Percentiles rank a stretch among this genome's conserved stretches.
Conservation (phyloP, 2,329 filamentous ascomycete species). For the Penicillium sp. region DNA sequence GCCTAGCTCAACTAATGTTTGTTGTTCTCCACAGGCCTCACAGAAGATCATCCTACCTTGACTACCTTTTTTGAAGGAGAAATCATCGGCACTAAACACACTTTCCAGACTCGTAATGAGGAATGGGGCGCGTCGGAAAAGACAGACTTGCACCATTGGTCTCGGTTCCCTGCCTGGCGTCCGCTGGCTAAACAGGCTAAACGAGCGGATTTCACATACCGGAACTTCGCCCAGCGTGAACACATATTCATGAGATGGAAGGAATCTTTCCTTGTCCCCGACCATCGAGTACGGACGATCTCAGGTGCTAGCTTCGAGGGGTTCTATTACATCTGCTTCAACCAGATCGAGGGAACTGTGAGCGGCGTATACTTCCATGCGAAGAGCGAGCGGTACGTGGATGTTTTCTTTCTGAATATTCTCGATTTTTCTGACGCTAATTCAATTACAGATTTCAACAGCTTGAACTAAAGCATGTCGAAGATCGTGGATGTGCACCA, state of each 20-base stretch:
- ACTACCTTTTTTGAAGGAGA: slow-evolving; percentile 98
- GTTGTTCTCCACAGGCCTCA: slow-evolving; percentile 64
- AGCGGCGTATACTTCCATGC: slow-evolving; percentile 97
- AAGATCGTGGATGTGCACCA: slow-evolving; percentile 77
- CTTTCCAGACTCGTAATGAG: slow-evolving; percentile 85
- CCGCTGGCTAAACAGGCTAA: slow-evolving; percentile 68
- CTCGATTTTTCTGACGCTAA: slow-evolving; percentile 9
- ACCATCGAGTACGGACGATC: slow-evolving; percentile 88
- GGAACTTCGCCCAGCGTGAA: slow-evolving; percentile 74
- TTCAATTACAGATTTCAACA: slow-evolving; percentile 73
- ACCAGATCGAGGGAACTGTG: slow-evolving; percentile 81
- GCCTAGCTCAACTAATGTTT: slow-evolving; percentile 7
- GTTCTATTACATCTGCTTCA: slow-evolving; percentile 99
- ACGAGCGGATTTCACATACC: slow-evolving; percentile 59
- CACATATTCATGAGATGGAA: slow-evolving; percentile 99
- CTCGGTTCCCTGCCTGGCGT: slow-evolving; percentile 81
- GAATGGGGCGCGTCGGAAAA: slow-evolving; percentile 91
- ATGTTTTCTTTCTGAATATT: not conserved
- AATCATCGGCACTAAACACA: slow-evolving; percentile 92
- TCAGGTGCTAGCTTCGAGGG: slow-evolving; percentile 95
- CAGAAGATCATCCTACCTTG: slow-evolving; percentile 92
- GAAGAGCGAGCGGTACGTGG: slow-evolving; percentile 91
- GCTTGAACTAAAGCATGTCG: slow-evolving; percentile 83
- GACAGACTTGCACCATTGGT: slow-evolving; percentile 91
- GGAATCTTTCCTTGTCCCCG: slow-evolving; percentile 93